Conservation (phyloP, 768 basidiomycete species). For the Galerina marginata region DNA sequence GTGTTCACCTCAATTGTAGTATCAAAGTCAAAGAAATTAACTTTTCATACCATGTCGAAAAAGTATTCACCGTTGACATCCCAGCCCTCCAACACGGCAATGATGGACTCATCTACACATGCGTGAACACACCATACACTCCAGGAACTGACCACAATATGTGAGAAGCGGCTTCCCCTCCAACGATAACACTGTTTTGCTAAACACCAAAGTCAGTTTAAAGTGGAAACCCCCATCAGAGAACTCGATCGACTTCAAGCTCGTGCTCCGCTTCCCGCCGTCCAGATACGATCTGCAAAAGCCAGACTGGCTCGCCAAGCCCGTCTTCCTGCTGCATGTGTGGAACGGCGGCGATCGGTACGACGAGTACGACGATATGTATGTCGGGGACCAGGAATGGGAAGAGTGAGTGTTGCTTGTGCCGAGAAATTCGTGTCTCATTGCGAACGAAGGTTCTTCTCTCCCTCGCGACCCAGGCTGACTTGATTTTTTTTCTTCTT, state of each 20-base stretch:
- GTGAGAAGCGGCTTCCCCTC: conserved; percentile 49
- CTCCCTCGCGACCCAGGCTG: conserved; percentile 8
- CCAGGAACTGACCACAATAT: conserved; percentile 89
- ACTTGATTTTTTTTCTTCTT: conserved; percentile 5
- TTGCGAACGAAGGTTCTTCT: conserved; percentile 8
- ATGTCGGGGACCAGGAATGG: conserved; percentile 91
- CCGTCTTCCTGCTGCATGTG: conserved; percentile 80
- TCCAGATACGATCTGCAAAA: conserved; percentile 49
- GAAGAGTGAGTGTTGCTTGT: conserved; percentile 65
- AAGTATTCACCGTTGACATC: conserved; percentile 85
- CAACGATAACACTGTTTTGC: conserved; percentile 3
- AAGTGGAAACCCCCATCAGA: conserved; percentile 99
- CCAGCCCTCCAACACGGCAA: conserved; percentile 88
- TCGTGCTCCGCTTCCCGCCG: conserved; percentile 92
- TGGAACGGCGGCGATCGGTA: conserved; percentile 85
- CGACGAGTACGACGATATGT: conserved; percentile 85
- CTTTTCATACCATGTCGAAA: conserved; percentile 85
- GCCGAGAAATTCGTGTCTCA: conserved; percentile 22
- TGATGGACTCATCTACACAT: conserved; percentile 97
- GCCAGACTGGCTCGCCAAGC: conserved; percentile 86
- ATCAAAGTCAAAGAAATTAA: conserved; percentile 88
- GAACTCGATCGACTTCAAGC: conserved; percentile 97
- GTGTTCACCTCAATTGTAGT: conserved; percentile 43
- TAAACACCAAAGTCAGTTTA: conserved; percentile 54
- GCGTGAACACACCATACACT: conserved; percentile 81